Conservation (phyloP, 2,329 filamentous ascomycete genomes). For the Diaporthe vexans region DNA sequence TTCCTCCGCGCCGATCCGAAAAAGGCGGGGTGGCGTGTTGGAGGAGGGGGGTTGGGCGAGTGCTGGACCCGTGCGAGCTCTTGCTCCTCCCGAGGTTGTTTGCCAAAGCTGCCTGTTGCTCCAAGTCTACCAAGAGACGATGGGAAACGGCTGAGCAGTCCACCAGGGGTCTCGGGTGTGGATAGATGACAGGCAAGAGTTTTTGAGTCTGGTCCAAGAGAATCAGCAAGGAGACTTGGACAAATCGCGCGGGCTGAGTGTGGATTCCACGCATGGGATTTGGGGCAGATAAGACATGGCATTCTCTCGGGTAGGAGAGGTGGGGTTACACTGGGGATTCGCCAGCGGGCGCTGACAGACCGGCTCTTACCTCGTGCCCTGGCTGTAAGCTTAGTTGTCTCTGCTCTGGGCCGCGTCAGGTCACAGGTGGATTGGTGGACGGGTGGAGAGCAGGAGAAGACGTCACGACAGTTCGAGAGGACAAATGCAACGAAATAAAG, state of each 20-base stretch:
- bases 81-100: conserved; percentile 1
- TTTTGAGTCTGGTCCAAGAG: not conserved
- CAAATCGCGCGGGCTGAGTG: conserved; percentile 11
- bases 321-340: conserved; percentile 31
- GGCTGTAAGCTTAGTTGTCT: not conserved
- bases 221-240: not conserved
- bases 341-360: not conserved
- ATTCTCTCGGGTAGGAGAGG: conserved; percentile 22
- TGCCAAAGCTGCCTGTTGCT: conserved; percentile 5
- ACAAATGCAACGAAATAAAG: not conserved
- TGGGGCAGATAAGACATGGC: conserved; percentile 35
- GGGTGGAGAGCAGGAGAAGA: not conserved
- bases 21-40: conserved; percentile 37
- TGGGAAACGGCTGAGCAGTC: not conserved
- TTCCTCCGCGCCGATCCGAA: conserved; percentile 32
- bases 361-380: conserved; percentile 24
- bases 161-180: not conserved
- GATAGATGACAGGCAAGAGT: not conserved
- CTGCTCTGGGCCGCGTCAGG: not conserved
- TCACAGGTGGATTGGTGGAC: not conserved
- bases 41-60: conserved; percentile 12
- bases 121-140: not conserved
- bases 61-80: conserved; percentile 24
- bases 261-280: conserved; percentile 18
- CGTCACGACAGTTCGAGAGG: not conserved